phyloP scores from a whole-genome alignment of 1,139 yeast species.

The Kodamaea fungicola region DNA sequence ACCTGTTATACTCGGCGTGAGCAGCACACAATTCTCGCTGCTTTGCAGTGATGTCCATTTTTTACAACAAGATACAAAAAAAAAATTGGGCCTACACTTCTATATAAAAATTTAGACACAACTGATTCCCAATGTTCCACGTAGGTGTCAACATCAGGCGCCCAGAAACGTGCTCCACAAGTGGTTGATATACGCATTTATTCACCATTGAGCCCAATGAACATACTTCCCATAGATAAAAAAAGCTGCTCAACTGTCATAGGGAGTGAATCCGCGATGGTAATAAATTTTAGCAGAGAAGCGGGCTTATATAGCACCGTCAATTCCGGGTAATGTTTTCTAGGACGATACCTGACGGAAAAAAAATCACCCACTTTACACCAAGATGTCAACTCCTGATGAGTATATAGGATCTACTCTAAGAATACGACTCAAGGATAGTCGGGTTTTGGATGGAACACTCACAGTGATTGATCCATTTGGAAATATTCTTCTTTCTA shows the following conservation, averaged over 20 bases:
- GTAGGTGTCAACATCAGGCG: conserved; percentile 50
- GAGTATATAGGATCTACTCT: conserved; percentile 33
- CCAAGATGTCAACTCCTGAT: conserved; percentile 14
- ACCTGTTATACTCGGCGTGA: conserved; percentile 24
- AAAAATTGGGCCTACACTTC: neutral
- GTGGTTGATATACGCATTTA: conserved; percentile 42
- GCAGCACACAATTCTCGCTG: conserved; percentile 24
- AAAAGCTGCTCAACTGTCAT: conserved; percentile 19
- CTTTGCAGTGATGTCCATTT: conserved; percentile 14
- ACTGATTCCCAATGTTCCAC: conserved; percentile 56
- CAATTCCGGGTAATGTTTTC: conserved; percentile 5
- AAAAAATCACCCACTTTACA: neutral
- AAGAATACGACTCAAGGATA: conserved; percentile 28
- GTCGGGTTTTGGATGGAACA: conserved; percentile 35
- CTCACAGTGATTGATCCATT: conserved; percentile 45
- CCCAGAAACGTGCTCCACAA: conserved; percentile 54
- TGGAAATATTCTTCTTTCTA: conserved; percentile 39
- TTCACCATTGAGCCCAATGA: conserved; percentile 20
- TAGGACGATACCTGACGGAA: too few species aligned
- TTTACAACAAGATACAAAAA: neutral
- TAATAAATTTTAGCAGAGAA: neutral
- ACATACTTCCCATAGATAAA: conserved; percentile 14
- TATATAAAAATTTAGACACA: conserved; percentile 39
- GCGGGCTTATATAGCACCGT: conserved; percentile 1
- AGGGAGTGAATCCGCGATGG: conserved; percentile 45